These are phyloP conservation scores for Alternaria sp. DNA, from an alignment of 2,329 filamentous ascomycete species.

Conservation along the genomic window DNA sequence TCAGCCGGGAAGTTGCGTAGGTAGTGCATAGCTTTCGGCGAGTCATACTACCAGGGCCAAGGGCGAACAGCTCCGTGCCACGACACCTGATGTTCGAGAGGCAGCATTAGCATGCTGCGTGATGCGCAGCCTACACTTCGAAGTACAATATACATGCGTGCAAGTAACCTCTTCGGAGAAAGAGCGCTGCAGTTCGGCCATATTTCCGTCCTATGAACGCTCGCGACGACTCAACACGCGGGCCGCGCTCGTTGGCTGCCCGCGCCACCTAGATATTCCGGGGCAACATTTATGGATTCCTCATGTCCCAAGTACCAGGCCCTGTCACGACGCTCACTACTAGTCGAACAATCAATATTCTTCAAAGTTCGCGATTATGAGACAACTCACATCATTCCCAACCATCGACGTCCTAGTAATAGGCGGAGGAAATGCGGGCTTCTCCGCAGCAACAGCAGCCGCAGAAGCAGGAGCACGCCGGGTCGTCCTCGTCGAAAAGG, in stretches of 20 bases:
- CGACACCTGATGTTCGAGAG: not conserved
- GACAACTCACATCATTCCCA: not conserved
- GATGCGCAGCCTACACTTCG: not conserved
- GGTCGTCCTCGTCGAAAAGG: slow-evolving; percentile 67
- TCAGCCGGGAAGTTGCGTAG: no score
- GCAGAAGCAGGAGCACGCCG: slow-evolving; percentile 53
- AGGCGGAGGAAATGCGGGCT: slow-evolving; percentile 70
- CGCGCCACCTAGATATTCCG: not conserved
- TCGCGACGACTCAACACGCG: not conserved
- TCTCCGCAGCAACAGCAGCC: slow-evolving; percentile 65
- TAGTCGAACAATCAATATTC: not conserved
- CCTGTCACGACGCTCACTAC: not conserved
- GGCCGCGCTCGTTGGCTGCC: not conserved
- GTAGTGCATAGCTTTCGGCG: no score
- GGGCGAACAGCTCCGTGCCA: not conserved
- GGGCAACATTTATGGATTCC: not conserved
- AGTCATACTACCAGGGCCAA: not conserved
- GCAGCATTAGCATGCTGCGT: not conserved
- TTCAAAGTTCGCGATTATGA: not conserved
- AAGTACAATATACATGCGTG: not conserved
- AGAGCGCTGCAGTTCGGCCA: not conserved
- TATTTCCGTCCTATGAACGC: not conserved
- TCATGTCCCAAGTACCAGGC: not conserved
- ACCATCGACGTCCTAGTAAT: slow-evolving; percentile 58
- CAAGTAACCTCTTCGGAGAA: not conserved